These are phyloP conservation scores for Rutstroemia sp. DNA, from an alignment of 2,329 filamentous ascomycete genomes.

Conservation along the genomic window DNA sequence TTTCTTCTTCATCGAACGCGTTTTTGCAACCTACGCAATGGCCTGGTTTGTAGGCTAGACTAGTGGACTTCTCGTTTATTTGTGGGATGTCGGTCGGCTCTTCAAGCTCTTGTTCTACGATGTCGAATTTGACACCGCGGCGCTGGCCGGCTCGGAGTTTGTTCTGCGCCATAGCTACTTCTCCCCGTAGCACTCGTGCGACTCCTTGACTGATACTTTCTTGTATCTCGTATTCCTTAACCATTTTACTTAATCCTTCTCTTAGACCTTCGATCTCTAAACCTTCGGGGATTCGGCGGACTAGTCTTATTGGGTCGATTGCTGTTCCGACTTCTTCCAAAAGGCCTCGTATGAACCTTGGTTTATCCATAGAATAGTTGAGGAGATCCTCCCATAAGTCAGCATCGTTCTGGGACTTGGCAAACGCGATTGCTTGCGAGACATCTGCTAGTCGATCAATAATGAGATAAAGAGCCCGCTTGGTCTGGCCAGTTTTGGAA, in stretches of 20 bases:
- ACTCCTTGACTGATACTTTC: slow-evolving; percentile 87
- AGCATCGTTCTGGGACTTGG: slow-evolving; percentile 84
- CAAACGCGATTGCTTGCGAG: slow-evolving; percentile 86
- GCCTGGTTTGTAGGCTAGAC: slow-evolving; percentile 35
- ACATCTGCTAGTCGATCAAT: slow-evolving; percentile 91
- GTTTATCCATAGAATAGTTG: slow-evolving; percentile 96
- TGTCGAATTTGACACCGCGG: slow-evolving; percentile 83
- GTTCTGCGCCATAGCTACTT: slow-evolving; percentile 79
- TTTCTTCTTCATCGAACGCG: slow-evolving; percentile 53
- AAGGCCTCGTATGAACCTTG: slow-evolving; percentile 83
- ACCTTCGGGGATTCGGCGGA: slow-evolving; percentile 84
- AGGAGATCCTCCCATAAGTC: slow-evolving; percentile 94
- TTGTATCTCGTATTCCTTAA: slow-evolving; percentile 94
- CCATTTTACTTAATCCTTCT: slow-evolving; percentile 81
- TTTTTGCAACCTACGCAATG: slow-evolving; percentile 53
- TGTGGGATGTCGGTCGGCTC: slow-evolving; percentile 13
- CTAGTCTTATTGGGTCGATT: slow-evolving; percentile 85
- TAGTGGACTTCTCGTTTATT: slow-evolving; percentile 6
- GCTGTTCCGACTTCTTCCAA: slow-evolving; percentile 91
- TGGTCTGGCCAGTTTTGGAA: slow-evolving; percentile 90
- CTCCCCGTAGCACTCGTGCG: slow-evolving; percentile 75
- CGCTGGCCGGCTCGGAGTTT: slow-evolving; percentile 71
- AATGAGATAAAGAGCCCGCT: slow-evolving; percentile 84
- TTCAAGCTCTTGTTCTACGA: slow-evolving; percentile 38
- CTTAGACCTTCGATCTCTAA: slow-evolving; percentile 86